Percentiles rank a stretch among this genome's conserved stretches.
These are phyloP conservation scores for Dioszegia aurantiaca DNA, from an alignment of 768 basidiomycete genomes.

Conservation along the genomic window DNA sequence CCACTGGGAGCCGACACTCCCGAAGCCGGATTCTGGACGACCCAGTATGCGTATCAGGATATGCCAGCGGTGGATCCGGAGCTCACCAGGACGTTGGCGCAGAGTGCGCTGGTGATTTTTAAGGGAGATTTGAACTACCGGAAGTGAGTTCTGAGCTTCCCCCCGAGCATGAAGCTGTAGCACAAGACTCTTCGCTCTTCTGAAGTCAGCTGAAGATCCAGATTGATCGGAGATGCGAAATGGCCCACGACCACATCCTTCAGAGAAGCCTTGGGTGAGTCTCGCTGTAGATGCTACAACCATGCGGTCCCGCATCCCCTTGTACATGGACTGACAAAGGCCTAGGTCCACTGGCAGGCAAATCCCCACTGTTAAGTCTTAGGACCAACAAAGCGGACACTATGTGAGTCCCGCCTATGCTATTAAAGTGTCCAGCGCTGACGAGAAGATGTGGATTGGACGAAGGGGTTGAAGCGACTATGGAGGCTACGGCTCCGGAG, in stretches of 20 bases:
- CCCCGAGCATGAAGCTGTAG: no score
- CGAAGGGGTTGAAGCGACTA: slow-evolving; percentile 64
- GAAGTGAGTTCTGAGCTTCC: slow-evolving; percentile 61
- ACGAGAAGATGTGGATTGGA: slow-evolving; percentile 64
- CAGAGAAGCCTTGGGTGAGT: slow-evolving; percentile 59
- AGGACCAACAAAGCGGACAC: slow-evolving; percentile 96
- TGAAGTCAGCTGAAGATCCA: slow-evolving; percentile 48
- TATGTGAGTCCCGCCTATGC: slow-evolving; percentile 52
- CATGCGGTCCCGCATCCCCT: neutral
- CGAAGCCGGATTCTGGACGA: slow-evolving; percentile 50
- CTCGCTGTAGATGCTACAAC: no score
- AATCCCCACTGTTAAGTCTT: slow-evolving; percentile 77
- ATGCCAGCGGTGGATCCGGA: slow-evolving; percentile 49
- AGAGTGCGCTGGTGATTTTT: slow-evolving; percentile 47
- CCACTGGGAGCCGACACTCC: slow-evolving; percentile 59
- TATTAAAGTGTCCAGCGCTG: slow-evolving; percentile 1
- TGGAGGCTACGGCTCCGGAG: slow-evolving; percentile 59
- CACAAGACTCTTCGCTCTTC: no score
- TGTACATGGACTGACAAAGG: neutral
- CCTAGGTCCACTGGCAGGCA: slow-evolving; percentile 70
- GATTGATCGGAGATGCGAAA: slow-evolving; percentile 78
- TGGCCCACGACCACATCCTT: slow-evolving; percentile 85
- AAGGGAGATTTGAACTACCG: slow-evolving; percentile 71
- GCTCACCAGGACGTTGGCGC: slow-evolving; percentile 56
- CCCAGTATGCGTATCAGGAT: slow-evolving; percentile 49